Conservation (phyloP, 495 filamentous ascomycete species). For the Penicillium silybi region DNA sequence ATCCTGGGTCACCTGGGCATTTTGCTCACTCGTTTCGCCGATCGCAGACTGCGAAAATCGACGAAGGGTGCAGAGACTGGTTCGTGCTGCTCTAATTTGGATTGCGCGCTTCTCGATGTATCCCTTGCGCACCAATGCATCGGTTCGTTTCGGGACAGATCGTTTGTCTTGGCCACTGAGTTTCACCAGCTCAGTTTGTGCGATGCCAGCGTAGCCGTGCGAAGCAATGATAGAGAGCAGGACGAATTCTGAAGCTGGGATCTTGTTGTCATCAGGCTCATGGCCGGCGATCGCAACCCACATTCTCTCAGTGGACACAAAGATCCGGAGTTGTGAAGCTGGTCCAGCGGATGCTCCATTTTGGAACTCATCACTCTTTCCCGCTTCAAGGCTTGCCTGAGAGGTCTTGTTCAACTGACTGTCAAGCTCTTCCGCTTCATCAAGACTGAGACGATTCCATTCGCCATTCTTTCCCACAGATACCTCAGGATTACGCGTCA, state of each 20-base stretch:
- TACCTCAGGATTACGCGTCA: constrained; percentile 50
- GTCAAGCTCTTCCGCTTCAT: constrained; percentile 37
- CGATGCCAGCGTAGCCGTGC: constrained; percentile 62
- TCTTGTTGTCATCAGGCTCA: constrained; percentile 63
- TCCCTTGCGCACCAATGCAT: constrained; percentile 66
- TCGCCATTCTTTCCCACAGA: constrained; percentile 41
- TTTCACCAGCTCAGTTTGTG: constrained; percentile 72
- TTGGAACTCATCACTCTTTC: constrained; percentile 4
- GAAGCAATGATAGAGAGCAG: constrained; percentile 79
- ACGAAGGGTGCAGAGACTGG: constrained; percentile 62
- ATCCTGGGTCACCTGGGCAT: constrained; percentile 1
- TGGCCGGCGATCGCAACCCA: constrained; percentile 84
- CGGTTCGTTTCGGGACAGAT: constrained; percentile 79
- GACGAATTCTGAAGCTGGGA: constrained; percentile 66
- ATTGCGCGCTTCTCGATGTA: constrained; percentile 80
- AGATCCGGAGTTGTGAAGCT: constrained; percentile 39
- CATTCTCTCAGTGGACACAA: constrained; percentile 57
- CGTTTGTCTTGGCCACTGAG: constrained; percentile 83
- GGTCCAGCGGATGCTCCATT: background rate
- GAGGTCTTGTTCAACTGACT: background rate
- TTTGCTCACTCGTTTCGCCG: constrained; percentile 9
- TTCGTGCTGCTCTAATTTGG: constrained; percentile 58
- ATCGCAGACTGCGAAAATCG: constrained; percentile 45
- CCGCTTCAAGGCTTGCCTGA: background rate
- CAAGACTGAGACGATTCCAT: constrained; percentile 42